Percentiles rank a stretch among this genome's conserved stretches.
Conservation (phyloP, 1,139 yeast species). For the Yamadazyma buinensis region DNA sequence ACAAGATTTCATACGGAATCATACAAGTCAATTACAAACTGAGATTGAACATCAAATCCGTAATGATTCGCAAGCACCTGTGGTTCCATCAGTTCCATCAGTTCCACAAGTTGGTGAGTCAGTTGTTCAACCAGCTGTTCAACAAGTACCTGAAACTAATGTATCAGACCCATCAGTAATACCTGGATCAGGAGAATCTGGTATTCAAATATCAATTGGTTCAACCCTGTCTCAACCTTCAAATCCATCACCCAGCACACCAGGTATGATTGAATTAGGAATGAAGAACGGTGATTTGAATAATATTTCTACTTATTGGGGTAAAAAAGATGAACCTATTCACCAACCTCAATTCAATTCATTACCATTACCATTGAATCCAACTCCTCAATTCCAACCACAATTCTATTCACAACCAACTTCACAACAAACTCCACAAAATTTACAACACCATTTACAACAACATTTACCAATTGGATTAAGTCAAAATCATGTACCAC, state of each 20-base stretch:
- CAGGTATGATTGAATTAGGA: background rate
- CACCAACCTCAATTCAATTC: constrained; percentile 1
- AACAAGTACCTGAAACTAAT: too few relatives aligned
- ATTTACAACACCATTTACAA: too few relatives aligned
- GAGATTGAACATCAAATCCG: constrained; percentile 6
- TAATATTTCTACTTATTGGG: too few relatives aligned
- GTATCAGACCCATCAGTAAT: too few relatives aligned
- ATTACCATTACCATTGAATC: constrained; percentile 2
- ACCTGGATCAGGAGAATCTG: too few relatives aligned
- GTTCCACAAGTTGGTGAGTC: background rate
- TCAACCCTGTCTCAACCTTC: too few relatives aligned
- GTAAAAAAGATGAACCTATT: too few relatives aligned
- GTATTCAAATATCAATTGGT: too few relatives aligned
- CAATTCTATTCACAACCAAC: constrained; percentile 1
- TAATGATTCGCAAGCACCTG: constrained; percentile 1
- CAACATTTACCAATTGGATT: too few relatives aligned
- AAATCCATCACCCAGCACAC: background rate
- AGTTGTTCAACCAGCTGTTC: background rate
- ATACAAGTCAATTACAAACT: constrained; percentile 19
- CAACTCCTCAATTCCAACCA: background rate
- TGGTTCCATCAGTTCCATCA: too few relatives aligned
- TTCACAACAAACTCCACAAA: constrained; percentile 7
- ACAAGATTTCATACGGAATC: constrained; percentile 27
- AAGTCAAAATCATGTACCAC: too few relatives aligned
- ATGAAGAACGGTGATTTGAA: background rate